Evolutionary conservation across 805 yeast species (phyloP), one percentile per base, ranked within the genome.

Genomic region (Candida verbasci): DNA sequence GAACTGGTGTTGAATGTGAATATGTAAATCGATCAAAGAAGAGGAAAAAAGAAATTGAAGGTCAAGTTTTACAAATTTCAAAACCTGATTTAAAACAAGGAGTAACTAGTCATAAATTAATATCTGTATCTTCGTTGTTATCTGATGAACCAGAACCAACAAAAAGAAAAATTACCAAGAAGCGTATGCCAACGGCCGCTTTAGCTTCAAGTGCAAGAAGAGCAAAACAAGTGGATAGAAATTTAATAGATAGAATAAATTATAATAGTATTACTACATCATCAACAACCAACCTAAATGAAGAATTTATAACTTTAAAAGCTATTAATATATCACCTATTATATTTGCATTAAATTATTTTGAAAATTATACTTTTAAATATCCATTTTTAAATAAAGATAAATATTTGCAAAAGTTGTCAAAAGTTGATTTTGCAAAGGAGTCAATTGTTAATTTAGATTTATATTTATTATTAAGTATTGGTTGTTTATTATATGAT

Each of bases 401-500:
- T 7, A 37, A 26, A 20, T 49, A 60, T 25, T 18, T 57, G 29
- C 38, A 38, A n/a, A 47, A 43, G 17, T 46, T 65, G 34, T 40
- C 42, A 4, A 43, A 43, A n/a, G 47, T 62, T 17, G 55, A 61
- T 31, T 66, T 66, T 38, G 34, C 42, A 12, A 49, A 49, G 26
- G 72, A 66, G 40, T 48, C 62, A 4, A 61, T 67, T 30, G 56
- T 67, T 15, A 56, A 55, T 41, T 46, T 65, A 40, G 69, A 65
- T 41, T 47, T 60, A 14, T 67, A 65, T 46, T 41, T 67, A 36
- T 47, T 66, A 25, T 46, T 67, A 54, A 54, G 65, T 37, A 60
- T 63, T 17, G 71, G 71, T 8, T 61, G 70, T 41, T 46, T 63
- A 27, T 46, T 65, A 6, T 51, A 55, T 39, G 71, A 65, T 42